These are phyloP conservation scores for Litchi chinensis DNA, from an alignment of 345 rosid genomes.

Conservation along the genomic window DNA sequence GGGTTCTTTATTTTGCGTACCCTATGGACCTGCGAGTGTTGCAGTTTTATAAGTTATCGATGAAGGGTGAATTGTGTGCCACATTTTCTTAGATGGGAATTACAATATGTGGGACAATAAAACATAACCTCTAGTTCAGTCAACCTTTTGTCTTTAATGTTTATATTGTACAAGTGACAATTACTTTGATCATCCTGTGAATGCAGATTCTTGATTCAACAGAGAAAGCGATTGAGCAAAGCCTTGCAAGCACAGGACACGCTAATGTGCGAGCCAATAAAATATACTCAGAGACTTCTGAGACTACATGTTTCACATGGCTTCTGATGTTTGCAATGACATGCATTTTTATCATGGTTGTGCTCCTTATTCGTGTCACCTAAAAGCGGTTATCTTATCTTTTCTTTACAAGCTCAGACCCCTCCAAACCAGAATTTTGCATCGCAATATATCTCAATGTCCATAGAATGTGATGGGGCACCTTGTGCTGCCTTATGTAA, in stretches of 20 bases:
- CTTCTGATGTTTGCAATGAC: slow-evolving; percentile 71
- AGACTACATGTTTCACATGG: slow-evolving; percentile 89
- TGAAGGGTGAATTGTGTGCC: no score
- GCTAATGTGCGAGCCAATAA: slow-evolving; percentile 63
- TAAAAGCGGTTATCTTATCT: slow-evolving; percentile 21
- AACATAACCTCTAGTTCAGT: no score
- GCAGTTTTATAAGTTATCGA: no score
- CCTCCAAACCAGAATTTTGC: background rate
- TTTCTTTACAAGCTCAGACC: background rate
- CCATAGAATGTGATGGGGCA: background rate
- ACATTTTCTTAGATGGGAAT: no score
- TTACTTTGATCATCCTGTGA: slow-evolving; percentile 9
- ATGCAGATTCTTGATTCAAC: slow-evolving; percentile 86
- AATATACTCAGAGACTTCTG: slow-evolving; percentile 65
- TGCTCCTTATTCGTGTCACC: slow-evolving; percentile 77
- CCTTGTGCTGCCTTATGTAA: background rate
- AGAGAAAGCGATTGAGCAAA: slow-evolving; percentile 82
- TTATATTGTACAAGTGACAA: no score
- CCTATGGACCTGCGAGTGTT: no score
- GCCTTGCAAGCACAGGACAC: slow-evolving; percentile 84
- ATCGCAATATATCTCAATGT: background rate
- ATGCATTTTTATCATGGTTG: slow-evolving; percentile 81
- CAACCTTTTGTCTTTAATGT: no score
- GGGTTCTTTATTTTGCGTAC: background rate
- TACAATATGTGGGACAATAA: no score